Base-by-base conservation (phyloP, 768 basidiomycete species). In the Aureoboletus auriporus region DNA sequence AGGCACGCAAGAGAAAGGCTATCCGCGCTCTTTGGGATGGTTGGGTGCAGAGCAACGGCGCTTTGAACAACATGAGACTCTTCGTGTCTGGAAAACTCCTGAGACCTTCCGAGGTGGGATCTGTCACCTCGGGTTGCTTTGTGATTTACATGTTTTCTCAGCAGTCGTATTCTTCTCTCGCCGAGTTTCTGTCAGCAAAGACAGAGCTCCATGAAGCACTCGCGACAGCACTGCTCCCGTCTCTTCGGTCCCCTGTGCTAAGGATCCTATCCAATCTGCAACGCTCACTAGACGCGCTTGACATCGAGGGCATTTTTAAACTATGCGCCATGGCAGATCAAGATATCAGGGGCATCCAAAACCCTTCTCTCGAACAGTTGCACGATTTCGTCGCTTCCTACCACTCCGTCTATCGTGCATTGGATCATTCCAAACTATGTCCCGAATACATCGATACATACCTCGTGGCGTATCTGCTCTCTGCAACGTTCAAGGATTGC, bases 401-500 rank as follows among this genome's bases (percentile, higher is more conserved):
- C 61, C 63, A 75, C 14, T 56, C 68, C 38, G 65, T 59, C n/a
- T 57, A 62, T 57, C 56, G 52, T 34, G 50, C 62, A 8, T 51
- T 68, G 46, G 66, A 74, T 58, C 70, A 78, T 50, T 56, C 59
- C 26, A 61, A 66, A 17, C 75, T 74, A 26, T 58, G 59, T 33
- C 64, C 71, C 20, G 63, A 69, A 20, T 62, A 81, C 50, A 66
- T 89, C 42, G 77, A 79, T 35, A 78, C 86, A 56, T 79, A 86
- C 54, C 61, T 83, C 36, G 69, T 89, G 40, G 84, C 89, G 8
- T 90, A 90, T 65, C 71, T 93, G 17, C 83, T 97, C 44, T 92
- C 92, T 5, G 91, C 91, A 23, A 89, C 89, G 6, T 93, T 99
- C 77, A 99, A 99, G 65, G 95, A 99, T 66, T 99, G 95, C 69